Conservation (phyloP, 2,329 filamentous ascomycete species). For the Arthrobotrys entomopaga region DNA sequence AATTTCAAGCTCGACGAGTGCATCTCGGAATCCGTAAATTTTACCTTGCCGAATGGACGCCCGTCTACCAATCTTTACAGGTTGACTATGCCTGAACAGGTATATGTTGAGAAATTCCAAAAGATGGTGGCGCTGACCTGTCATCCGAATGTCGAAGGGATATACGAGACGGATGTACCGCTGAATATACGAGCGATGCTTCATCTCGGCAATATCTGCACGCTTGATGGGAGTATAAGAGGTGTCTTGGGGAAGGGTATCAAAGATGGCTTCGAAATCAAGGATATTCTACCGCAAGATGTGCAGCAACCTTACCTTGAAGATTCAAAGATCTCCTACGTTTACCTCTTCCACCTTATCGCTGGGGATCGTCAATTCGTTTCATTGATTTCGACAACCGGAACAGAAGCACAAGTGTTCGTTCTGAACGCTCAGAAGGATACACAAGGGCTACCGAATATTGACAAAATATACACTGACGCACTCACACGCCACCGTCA, state of each 20-base stretch:
- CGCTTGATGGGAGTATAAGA: conserved; percentile 88
- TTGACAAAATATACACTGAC: conserved; percentile 87
- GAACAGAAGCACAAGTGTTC: conserved; percentile 82
- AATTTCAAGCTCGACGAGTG: conserved; percentile 88
- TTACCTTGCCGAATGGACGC: conserved; percentile 93
- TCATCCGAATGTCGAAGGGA: conserved; percentile 92
- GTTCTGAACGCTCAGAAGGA: conserved; percentile 87
- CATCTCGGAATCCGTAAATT: conserved; percentile 89
- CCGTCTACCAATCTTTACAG: conserved; percentile 94
- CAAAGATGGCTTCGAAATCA: conserved; percentile 91
- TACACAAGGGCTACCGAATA: conserved; percentile 85
- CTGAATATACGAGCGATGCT: conserved; percentile 86
- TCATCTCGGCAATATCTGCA: conserved; percentile 88
- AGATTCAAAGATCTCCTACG: conserved; percentile 78
- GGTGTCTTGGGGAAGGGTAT: conserved; percentile 92
- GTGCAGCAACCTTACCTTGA: conserved; percentile 76
- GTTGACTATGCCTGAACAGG: conserved; percentile 85
- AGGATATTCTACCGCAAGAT: conserved; percentile 67
- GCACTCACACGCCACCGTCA: conserved; percentile 74
- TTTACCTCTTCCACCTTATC: conserved; percentile 92
- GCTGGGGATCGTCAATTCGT: conserved; percentile 93
- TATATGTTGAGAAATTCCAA: conserved; percentile 84
- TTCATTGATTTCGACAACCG: conserved; percentile 86
- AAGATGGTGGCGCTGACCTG: conserved; percentile 81
- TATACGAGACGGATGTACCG: conserved; percentile 94